Evolutionary conservation across 2,329 filamentous ascomycete species (phyloP).

Genomic region (Talaromyces sp.): DNA sequence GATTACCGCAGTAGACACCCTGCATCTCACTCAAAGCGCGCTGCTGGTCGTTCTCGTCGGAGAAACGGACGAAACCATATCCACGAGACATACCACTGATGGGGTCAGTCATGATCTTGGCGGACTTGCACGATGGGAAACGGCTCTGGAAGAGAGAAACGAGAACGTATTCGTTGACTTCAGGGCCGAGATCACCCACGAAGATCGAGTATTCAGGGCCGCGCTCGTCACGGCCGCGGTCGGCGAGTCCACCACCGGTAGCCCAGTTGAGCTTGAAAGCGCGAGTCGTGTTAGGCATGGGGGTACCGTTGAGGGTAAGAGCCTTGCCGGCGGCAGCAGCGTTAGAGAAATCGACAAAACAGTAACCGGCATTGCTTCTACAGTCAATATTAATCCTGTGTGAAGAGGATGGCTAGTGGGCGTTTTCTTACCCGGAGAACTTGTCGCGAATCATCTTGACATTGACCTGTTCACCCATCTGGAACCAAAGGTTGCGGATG

Average conservation of each 20-base stretch:
- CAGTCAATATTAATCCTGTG: slow-evolving; percentile 41
- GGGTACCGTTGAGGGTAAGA: slow-evolving; percentile 77
- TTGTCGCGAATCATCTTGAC: slow-evolving; percentile 99
- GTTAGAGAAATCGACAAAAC: slow-evolving; percentile 88
- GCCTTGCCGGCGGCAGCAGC: slow-evolving; percentile 87
- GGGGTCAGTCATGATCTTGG: slow-evolving; percentile 99
- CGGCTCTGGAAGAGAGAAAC: slow-evolving; percentile 96
- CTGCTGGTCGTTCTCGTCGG: slow-evolving; percentile 92
- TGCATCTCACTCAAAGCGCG: slow-evolving; percentile 97
- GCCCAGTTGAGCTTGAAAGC: slow-evolving; percentile 99
- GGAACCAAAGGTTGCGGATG: slow-evolving; percentile 90
- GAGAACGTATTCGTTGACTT: slow-evolving; percentile 97
- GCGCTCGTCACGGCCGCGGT: slow-evolving; percentile 86
- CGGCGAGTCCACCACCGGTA: slow-evolving; percentile 89
- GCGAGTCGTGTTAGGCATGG: slow-evolving; percentile 89
- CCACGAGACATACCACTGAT: slow-evolving; percentile 96
- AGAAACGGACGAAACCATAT: slow-evolving; percentile 97
- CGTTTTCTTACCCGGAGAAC: slow-evolving; percentile 79
- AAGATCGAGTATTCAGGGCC: slow-evolving; percentile 97
- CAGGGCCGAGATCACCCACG: slow-evolving; percentile 92
- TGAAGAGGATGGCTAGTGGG: slow-evolving; percentile 15
- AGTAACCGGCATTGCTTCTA: slow-evolving; percentile 92
- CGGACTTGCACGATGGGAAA: slow-evolving; percentile 96
- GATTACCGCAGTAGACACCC: slow-evolving; percentile 97
- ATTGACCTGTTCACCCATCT: slow-evolving; percentile 90